Evolutionary conservation across 805 yeast species (phyloP).

Genomic region (Candida awuae): DNA sequence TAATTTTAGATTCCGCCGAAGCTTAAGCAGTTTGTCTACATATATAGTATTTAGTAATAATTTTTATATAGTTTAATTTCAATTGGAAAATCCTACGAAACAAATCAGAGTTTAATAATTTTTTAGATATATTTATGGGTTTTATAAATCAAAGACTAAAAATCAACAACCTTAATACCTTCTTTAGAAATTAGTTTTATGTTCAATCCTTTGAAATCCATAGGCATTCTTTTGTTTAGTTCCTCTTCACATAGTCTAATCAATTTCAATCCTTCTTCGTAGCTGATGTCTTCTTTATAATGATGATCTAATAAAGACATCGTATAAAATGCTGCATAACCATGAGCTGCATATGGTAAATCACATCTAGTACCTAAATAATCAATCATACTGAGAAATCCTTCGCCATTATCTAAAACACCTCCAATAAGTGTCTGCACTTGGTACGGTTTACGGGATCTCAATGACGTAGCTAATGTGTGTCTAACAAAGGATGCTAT

Average conservation of each 20-base stretch:
- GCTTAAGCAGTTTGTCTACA: not conserved
- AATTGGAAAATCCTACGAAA: not conserved
- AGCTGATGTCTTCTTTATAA: constrained; percentile 65
- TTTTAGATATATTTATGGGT: not conserved
- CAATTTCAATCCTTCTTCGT: constrained; percentile 72
- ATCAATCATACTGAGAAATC: constrained; percentile 82
- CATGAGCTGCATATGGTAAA: constrained; percentile 95
- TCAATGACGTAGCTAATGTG: constrained; percentile 76
- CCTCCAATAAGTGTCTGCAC: constrained; percentile 90
- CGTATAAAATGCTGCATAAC: constrained; percentile 95
- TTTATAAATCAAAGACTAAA: constrained; percentile 2
- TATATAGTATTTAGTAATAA: too few species aligned
- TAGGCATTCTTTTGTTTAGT: constrained; percentile 76
- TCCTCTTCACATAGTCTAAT: constrained; percentile 70
- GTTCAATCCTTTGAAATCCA: constrained; percentile 78
- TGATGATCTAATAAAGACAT: constrained; percentile 86
- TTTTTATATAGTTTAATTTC: constrained; percentile 1
- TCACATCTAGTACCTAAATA: constrained; percentile 87
- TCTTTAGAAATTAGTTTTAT: constrained; percentile 30
- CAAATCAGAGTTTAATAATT: not conserved
- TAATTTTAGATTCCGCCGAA: constrained; percentile 3
- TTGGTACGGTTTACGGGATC: constrained; percentile 95
- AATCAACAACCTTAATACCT: constrained; percentile 26
- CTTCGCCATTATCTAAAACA: constrained; percentile 42
- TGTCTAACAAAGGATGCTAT: constrained; percentile 83